A percentile compares a stretch with the other conserved stretches of the same genome.
phyloP scores from a whole-genome alignment of 2,329 filamentous ascomycete genomes.

The Aspergillus novofumigatus region DNA sequence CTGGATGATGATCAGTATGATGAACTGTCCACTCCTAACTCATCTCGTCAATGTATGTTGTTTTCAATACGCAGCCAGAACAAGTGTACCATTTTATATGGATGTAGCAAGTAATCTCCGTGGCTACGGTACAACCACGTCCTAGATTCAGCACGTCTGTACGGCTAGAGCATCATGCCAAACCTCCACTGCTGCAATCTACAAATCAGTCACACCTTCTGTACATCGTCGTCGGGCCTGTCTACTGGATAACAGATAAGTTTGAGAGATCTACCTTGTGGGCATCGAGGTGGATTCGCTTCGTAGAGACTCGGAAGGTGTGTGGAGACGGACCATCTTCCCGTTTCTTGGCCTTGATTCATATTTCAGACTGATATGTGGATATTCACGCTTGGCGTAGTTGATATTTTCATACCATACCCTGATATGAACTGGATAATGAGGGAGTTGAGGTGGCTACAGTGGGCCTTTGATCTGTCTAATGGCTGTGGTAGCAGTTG shows the following conservation, averaged over 20 bases:
- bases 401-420: background rate
- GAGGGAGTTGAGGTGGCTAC: background rate
- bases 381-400: background rate
- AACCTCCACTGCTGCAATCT: background rate
- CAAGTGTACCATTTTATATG: too few relatives aligned
- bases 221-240: background rate
- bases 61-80: background rate
- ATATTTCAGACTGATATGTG: background rate
- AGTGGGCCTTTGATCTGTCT: background rate
- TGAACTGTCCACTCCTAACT: background rate
- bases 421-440: background rate
- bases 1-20: too few relatives aligned
- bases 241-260: background rate
- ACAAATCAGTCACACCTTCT: background rate
- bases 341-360: background rate
- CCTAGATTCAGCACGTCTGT: background rate
- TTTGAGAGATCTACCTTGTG: background rate
- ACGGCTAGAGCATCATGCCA: background rate
- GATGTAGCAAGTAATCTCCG: background rate
- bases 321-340: background rate
- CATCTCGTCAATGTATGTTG: too few relatives aligned
- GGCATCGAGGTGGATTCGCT: background rate
- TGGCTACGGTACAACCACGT: background rate
- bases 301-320: background rate
- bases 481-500: background rate